Base-by-base conservation (phyloP, 1,284 basidiomycete genomes). In the Chondrostereum purpureum region DNA sequence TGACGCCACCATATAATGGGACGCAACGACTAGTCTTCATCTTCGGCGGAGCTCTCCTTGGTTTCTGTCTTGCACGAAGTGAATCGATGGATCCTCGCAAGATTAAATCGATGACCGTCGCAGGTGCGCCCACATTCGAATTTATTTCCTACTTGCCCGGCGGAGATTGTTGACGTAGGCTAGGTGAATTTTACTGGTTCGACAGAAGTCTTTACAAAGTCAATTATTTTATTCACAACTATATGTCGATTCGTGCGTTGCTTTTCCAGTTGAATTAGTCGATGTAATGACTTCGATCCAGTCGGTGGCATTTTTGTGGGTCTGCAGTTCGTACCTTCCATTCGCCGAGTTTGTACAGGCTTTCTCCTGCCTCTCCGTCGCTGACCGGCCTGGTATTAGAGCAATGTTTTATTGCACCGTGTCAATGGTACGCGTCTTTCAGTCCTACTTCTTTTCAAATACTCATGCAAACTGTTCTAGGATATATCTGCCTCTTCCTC, bases 151-250 rank as follows among this genome's bases (percentile, higher is more conserved):
- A n/a, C n/a, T n/a, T n/a, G n/a, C n/a, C n/a, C n/a, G n/a, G n/a
- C n/a, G n/a, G n/a, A n/a, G n/a, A n/a, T n/a, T n/a, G n/a, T n/a
- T n/a, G n/a, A n/a, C n/a, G n/a, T n/a, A n/a, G n/a, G n/a, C 16
- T 19, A 58, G 58, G 58, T 12, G 59, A 59, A 50, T 58, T 55
- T 48, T 58, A 56, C 44, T 59, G 56, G 59, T 57, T 57, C 43
- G 33, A 46, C 4, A 31, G 50, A 21, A 39, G 44, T 14, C 20
- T 54, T n/a, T 60, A 54, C 47, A 53, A 54, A n/a, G 21, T 47
- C 10, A 57, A 53, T 34, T 49, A 57, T 12, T 52, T 56, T 34
- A 52, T 60, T 12, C 59, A 60, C 40, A 58, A 59, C 22, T 58
- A 57, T 42, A 44, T 57, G 6, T 50, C 58, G 2, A 57, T 53